Percentiles rank a stretch among this genome's conserved stretches.
Evolutionary conservation across 106 monocot species (phyloP).

Genomic region (Amphibolis antarctica): DNA sequence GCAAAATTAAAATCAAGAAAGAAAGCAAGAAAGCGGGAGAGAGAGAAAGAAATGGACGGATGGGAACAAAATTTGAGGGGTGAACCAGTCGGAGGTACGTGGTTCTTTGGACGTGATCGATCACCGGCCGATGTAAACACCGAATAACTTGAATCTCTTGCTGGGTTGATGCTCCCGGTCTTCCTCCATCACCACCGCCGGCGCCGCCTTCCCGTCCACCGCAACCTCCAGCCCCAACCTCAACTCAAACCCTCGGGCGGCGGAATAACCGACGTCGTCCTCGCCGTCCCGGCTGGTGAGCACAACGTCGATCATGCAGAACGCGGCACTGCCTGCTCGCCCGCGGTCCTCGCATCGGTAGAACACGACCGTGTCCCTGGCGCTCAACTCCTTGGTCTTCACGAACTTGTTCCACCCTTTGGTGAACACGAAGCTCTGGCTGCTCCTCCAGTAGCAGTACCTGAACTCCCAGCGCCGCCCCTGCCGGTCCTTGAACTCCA

Average conservation of each 20-base stretch:
- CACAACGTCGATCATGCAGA: conserved; percentile 25
- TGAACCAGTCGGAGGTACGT: too few relatives aligned
- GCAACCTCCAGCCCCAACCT: not conserved
- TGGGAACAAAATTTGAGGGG: too few relatives aligned
- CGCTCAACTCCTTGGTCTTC: conserved; percentile 26
- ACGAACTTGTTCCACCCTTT: conserved; percentile 64
- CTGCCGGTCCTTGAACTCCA: conserved; percentile 31
- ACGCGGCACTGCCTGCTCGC: conserved; percentile 12
- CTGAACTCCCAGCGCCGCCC: conserved; percentile 31
- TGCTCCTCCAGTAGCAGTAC: conserved; percentile 64
- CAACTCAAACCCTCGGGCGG: too few relatives aligned
- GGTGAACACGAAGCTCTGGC: conserved; percentile 69
- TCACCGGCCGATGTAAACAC: not conserved
- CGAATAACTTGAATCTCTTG: conserved; percentile 4
- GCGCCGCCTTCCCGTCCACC: too few relatives aligned
- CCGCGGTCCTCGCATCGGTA: conserved; percentile 25
- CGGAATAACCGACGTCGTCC: too few relatives aligned
- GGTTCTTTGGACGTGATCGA: too few relatives aligned
- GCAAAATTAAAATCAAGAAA: too few relatives aligned
- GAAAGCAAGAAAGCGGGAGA: too few relatives aligned
- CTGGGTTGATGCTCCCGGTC: not conserved
- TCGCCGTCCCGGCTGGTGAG: not conserved
- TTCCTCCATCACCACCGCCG: not conserved
- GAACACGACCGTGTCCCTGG: conserved; percentile 32
- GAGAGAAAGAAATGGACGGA: too few relatives aligned